A percentile compares a stretch with the other conserved stretches of the same genome.
Conservation (phyloP, 768 basidiomycete species). For the Macrolepiota fuliginosa region DNA sequence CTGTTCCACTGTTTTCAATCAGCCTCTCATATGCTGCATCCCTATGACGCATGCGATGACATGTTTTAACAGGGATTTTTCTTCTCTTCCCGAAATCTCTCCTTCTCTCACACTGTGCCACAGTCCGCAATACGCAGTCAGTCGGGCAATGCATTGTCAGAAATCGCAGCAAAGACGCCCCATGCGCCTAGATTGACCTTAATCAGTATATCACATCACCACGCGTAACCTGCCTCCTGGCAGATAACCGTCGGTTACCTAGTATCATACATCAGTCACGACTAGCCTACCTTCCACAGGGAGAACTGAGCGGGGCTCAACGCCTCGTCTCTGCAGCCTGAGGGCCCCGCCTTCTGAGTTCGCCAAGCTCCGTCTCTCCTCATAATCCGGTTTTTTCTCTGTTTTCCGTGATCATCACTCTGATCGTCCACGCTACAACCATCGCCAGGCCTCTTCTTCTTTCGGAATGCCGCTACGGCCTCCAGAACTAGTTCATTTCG, state of each 20-base stretch:
- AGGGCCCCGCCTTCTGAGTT: background rate
- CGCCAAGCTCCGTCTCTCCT: background rate
- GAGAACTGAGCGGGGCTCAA: background rate
- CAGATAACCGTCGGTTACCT: slow-evolving; percentile 5
- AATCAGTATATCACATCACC: slow-evolving; percentile 5
- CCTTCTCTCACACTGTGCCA: background rate
- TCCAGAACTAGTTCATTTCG: slow-evolving; percentile 7
- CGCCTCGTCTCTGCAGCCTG: background rate
- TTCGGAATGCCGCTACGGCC: background rate
- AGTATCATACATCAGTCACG: background rate
- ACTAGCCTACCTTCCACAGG: background rate
- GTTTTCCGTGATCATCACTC: background rate
- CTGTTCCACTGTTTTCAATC: too few species aligned
- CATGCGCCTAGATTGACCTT: background rate
- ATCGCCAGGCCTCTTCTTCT: background rate
- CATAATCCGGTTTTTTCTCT: background rate
- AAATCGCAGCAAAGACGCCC: background rate
- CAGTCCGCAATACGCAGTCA: slow-evolving; percentile 3
- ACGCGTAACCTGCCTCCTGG: background rate
- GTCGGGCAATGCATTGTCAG: background rate
- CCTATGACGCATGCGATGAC: slow-evolving; percentile 1
- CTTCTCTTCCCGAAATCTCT: background rate
- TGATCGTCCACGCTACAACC: background rate
- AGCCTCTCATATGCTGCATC: background rate
- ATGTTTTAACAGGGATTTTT: background rate